Evolutionary conservation across 352 stramenopile species (phyloP).

Genomic region (Pythium aphanidermatum): DNA sequence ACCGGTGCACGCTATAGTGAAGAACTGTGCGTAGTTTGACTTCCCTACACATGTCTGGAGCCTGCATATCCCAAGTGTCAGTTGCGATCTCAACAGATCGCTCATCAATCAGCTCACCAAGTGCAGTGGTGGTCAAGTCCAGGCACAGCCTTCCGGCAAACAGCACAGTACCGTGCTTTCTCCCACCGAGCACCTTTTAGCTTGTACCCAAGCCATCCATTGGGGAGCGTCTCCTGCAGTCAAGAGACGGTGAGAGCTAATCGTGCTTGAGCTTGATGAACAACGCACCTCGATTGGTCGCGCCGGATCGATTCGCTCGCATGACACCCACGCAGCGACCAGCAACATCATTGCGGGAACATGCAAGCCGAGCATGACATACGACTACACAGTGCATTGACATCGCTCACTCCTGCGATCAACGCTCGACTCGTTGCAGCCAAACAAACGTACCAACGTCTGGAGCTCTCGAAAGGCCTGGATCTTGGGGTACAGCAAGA

Average conservation of each 20-base stretch:
- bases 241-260: too few relatives aligned
- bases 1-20: slow-evolving; percentile 64
- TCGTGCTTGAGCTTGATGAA: slow-evolving; percentile 2
- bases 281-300: slow-evolving; percentile 25
- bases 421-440: too few relatives aligned
- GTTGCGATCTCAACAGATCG: not conserved
- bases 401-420: too few relatives aligned
- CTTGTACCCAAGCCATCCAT: slow-evolving; percentile 67
- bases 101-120: slow-evolving; percentile 27
- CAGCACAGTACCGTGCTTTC: slow-evolving; percentile 71
- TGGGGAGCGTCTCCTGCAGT: slow-evolving; percentile 23
- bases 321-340: slow-evolving; percentile 59
- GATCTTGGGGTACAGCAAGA: slow-evolving; percentile 15
- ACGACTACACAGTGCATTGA: slow-evolving; percentile 25
- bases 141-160: slow-evolving; percentile 73
- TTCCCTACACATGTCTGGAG: slow-evolving; percentile 81
- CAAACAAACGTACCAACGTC: slow-evolving; percentile 17
- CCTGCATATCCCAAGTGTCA: slow-evolving; percentile 27
- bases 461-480: slow-evolving; percentile 5
- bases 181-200: slow-evolving; percentile 68
- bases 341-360: slow-evolving; percentile 42
- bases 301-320: slow-evolving; percentile 61
- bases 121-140: slow-evolving; percentile 86
- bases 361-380: slow-evolving; percentile 48
- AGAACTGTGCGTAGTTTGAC: slow-evolving; percentile 85